Conservation (phyloP, 1,284 basidiomycete species). For the Moesziomyces globuligerus region DNA sequence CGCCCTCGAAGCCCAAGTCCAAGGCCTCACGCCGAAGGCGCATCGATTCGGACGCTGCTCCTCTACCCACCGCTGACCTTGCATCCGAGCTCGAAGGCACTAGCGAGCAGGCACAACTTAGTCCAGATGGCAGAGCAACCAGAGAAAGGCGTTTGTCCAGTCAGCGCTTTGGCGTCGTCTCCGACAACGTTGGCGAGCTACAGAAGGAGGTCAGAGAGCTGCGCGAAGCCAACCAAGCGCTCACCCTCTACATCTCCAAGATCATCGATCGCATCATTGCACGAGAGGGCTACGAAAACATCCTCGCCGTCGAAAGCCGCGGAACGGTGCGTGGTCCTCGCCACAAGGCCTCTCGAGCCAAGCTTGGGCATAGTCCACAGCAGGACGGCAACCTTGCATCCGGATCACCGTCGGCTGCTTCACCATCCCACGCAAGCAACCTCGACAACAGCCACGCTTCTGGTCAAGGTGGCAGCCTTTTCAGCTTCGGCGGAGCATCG, state of each 20-base stretch:
- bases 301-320: slow-evolving; percentile 81
- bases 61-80: slow-evolving; percentile 21
- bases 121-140: slow-evolving; percentile 16
- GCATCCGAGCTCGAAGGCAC: slow-evolving; percentile 86
- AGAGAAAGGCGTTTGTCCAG: slow-evolving; percentile 51
- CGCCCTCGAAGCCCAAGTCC: slow-evolving; percentile 8
- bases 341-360: slow-evolving; percentile 32
- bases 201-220: slow-evolving; percentile 84
- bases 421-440: no score
- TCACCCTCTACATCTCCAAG: slow-evolving; percentile 92
- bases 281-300: slow-evolving; percentile 91
- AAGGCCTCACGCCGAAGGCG: slow-evolving; percentile 24
- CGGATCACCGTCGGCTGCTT: no score
- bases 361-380: slow-evolving; percentile 5
- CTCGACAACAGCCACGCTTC: no score
- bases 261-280: slow-evolving; percentile 94
- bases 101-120: slow-evolving; percentile 68
- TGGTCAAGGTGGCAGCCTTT: slow-evolving; percentile 29
- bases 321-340: slow-evolving; percentile 53
- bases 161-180: slow-evolving; percentile 47
- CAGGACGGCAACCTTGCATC: slow-evolving; percentile 5
- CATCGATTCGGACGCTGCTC: slow-evolving; percentile 4
- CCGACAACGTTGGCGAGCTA: slow-evolving; percentile 39
- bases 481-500: slow-evolving; percentile 27
- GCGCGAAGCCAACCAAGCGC: slow-evolving; percentile 91